A percentile compares a stretch with the other conserved stretches of the same genome.
phyloP scores from a whole-genome alignment of 2,329 filamentous ascomycete genomes.

The Lecanoromycetidae sp. region DNA sequence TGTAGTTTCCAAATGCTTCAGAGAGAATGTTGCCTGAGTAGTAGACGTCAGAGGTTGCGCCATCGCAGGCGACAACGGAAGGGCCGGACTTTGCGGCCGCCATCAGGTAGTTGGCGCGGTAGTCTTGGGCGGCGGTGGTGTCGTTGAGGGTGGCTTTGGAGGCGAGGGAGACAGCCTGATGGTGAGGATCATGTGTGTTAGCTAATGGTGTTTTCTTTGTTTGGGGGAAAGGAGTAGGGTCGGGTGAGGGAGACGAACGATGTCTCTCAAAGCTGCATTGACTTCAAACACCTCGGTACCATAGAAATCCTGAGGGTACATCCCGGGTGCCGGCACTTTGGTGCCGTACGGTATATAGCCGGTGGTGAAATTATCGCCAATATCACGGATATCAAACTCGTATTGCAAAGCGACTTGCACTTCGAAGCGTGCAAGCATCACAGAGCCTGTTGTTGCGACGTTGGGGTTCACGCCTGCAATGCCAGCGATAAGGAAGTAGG shows the following conservation, averaged over 20 bases:
- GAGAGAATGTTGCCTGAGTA: slow-evolving; percentile 50
- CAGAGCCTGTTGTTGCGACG: slow-evolving; percentile 50
- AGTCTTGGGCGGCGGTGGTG: slow-evolving; percentile 36
- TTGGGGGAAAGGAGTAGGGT: no score
- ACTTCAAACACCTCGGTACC: slow-evolving; percentile 59
- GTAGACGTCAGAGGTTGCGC: slow-evolving; percentile 59
- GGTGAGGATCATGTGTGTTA: not conserved
- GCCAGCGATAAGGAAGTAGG: slow-evolving; percentile 60
- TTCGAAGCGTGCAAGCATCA: slow-evolving; percentile 56
- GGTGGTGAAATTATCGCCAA: slow-evolving; percentile 51
- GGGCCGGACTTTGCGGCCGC: slow-evolving; percentile 37
- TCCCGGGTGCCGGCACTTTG: slow-evolving; percentile 36
- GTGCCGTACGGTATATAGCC: slow-evolving; percentile 58
- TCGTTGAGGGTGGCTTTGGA: slow-evolving; percentile 40
- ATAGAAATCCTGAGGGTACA: slow-evolving; percentile 49
- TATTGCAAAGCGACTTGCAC: slow-evolving; percentile 66
- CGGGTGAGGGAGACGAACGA: no score
- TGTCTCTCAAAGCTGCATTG: slow-evolving; percentile 39
- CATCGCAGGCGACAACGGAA: slow-evolving; percentile 51
- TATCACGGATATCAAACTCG: slow-evolving; percentile 58
- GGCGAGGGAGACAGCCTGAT: slow-evolving; percentile 41
- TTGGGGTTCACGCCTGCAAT: slow-evolving; percentile 63
- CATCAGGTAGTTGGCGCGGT: slow-evolving; percentile 41
- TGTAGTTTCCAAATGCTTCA: slow-evolving; percentile 53
- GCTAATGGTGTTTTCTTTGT: not conserved